These are phyloP conservation scores for Hypoxylon subgilvum DNA, from an alignment of 495 filamentous ascomycete species.

Conservation along the genomic window DNA sequence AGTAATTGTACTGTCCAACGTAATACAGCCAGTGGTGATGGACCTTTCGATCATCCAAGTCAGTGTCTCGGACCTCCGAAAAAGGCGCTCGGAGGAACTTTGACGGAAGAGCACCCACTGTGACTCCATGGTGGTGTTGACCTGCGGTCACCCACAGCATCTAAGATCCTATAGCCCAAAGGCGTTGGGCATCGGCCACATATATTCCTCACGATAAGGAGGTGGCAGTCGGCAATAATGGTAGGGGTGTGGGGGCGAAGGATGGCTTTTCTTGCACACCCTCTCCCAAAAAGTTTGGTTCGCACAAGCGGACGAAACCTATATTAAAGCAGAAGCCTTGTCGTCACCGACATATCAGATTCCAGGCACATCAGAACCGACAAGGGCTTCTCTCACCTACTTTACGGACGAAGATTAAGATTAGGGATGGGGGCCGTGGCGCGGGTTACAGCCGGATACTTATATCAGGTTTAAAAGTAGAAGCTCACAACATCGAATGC, in stretches of 20 bases:
- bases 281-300: constrained; percentile 18
- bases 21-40: constrained; percentile 51
- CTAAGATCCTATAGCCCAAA: constrained; percentile 17
- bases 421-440: constrained; percentile 15
- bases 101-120: constrained; percentile 33
- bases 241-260: constrained; percentile 21
- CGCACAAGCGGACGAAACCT: constrained; percentile 24
- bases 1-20: constrained; percentile 45
- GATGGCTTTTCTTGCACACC: constrained; percentile 20
- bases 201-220: constrained; percentile 29
- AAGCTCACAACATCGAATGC: constrained; percentile 25
- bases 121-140: constrained; percentile 36
- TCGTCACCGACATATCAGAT: constrained; percentile 30
- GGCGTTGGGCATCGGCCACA: constrained; percentile 29
- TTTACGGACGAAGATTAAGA: constrained; percentile 28
- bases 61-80: constrained; percentile 34
- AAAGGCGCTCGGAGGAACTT: constrained; percentile 23
- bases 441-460: constrained; percentile 11
- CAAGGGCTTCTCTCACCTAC: constrained; percentile 25
- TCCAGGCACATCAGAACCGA: constrained; percentile 23
- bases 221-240: constrained; percentile 14
- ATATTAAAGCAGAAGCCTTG: constrained; percentile 28
- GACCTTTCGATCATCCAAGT: constrained; percentile 44
- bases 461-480: constrained; percentile 21
- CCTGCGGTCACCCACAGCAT: constrained; percentile 25